phyloP scores from a whole-genome alignment of 129 eudicot genomes.

The Artemisia annua region DNA sequence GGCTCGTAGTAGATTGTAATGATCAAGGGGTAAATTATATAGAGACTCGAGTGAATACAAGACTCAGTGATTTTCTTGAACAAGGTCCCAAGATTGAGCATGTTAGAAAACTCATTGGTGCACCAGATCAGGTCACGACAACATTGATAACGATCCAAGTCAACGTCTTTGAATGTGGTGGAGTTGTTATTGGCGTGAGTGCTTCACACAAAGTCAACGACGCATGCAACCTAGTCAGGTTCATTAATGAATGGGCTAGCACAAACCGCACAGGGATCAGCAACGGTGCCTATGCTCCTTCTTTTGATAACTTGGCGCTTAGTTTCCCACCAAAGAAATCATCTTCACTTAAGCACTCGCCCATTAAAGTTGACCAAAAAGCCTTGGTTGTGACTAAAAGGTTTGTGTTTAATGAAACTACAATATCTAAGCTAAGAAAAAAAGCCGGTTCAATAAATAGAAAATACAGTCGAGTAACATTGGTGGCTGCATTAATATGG shows the following conservation, averaged over 20 bases:
- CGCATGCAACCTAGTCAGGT: conserved; percentile 24
- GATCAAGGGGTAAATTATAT: conserved; percentile 40
- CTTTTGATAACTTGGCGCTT: conserved; percentile 24
- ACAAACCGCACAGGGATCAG: neutral
- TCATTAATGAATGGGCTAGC: conserved; percentile 41
- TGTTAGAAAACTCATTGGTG: conserved; percentile 11
- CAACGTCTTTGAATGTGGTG: conserved; percentile 45
- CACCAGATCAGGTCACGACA: conserved; percentile 19
- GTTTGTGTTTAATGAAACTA: conserved; percentile 19
- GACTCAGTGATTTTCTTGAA: conserved; percentile 28
- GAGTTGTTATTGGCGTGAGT: conserved; percentile 46
- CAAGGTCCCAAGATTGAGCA: conserved; percentile 27
- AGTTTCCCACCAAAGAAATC: conserved; percentile 21
- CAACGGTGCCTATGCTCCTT: neutral
- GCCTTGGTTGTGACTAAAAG: conserved; percentile 16
- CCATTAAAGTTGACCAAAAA: neutral
- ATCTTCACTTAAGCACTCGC: neutral
- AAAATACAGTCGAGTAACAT: conserved; percentile 29
- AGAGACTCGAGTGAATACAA: conserved; percentile 29
- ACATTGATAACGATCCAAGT: conserved; percentile 38
- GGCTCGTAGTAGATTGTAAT: conserved; percentile 37
- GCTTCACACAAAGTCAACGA: conserved; percentile 48
- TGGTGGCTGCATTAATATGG: conserved; percentile 31
- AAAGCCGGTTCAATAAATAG: conserved; percentile 4
- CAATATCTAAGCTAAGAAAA: conserved; percentile 28